Conservation (phyloP, 2,329 filamentous ascomycete genomes). For the Mycosphaerella sp. region DNA sequence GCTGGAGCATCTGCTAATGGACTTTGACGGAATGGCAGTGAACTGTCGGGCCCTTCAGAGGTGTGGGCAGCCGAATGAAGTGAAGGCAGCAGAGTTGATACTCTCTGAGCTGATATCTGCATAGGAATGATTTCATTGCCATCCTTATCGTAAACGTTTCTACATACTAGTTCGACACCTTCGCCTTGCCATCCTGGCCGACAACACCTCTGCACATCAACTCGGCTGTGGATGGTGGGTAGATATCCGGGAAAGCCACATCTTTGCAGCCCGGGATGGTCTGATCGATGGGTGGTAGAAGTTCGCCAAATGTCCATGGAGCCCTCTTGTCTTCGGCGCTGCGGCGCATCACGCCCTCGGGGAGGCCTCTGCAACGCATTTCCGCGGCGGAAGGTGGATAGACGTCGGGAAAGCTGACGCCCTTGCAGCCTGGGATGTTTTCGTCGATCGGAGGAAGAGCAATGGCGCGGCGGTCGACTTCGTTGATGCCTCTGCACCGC, state of each 20-base stretch:
- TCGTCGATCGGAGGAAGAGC: neutral
- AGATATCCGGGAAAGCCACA: neutral
- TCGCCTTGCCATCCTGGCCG: neutral
- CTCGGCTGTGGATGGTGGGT: neutral
- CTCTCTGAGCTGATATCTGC: neutral
- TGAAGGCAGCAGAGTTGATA: neutral
- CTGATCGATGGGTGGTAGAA: neutral
- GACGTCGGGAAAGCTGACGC: neutral
- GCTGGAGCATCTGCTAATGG: constrained; percentile 43
- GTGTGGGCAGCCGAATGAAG: constrained; percentile 30
- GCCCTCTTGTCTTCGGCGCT: neutral
- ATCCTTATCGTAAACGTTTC: neutral
- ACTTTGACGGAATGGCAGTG: constrained; percentile 33
- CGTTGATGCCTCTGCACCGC: neutral
- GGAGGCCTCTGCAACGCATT: neutral
- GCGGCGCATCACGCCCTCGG: neutral
- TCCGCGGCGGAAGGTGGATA: neutral
- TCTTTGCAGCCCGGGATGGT: neutral
- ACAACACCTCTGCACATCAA: neutral
- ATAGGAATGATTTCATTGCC: neutral
- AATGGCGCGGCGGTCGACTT: neutral
- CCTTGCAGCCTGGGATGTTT: neutral
- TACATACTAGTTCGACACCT: neutral
- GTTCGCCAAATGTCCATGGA: neutral
- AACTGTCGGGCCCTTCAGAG: constrained; percentile 35